Evolutionary conservation across 768 basidiomycete genomes (phyloP), one percentile per base, ranked within the genome.

Genomic region (Terana coerulea): DNA sequence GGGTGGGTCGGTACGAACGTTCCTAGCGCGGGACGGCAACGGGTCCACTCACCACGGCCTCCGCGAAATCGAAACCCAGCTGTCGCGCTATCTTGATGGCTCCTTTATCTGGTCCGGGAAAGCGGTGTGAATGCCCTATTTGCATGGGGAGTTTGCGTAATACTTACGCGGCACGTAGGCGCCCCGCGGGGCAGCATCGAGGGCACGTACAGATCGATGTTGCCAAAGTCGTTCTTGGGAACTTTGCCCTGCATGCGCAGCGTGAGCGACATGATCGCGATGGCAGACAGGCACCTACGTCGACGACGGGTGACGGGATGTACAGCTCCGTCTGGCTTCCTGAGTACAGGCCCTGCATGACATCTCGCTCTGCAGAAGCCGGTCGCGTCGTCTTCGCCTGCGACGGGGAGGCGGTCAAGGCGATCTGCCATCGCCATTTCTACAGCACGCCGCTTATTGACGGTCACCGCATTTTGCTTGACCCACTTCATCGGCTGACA

Each of bases 161-260:
- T 22, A 78, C 91, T 71, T 63, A 95, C 95, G 91, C n/a, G 94
- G 91, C 17, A 99, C 72, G 70, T 98, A 92, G 2, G 75, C 85
- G 81, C 91, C 17, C 97, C 97, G 47, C 65, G 69, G 2, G 97
- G 97, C 26, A 98, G 76, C 97, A 99, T 99, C 3, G 91, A 86
- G 25, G 91, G 86, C 22, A 90, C 91, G 66, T 95, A 99, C 22
- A 99, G 70, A 69, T 99, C 95, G 57, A 99, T 89, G 66, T 98
- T 99, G 15, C 95, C 95, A 65, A 95, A 99, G 57, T 86, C 82
- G 62, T 99, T 99, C 72, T 91, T 95, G 5, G 94, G 94, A 26
- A 99, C 80, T 64, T 81, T 83, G 28, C 95, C 95, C 95, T 98
- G 61, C 43, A 37, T 30, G 26, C 5, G 26, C 34, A 36, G 34